Evolutionary conservation across 352 stramenopile species (phyloP).

Genomic region (Phytophthora pinifolia): DNA sequence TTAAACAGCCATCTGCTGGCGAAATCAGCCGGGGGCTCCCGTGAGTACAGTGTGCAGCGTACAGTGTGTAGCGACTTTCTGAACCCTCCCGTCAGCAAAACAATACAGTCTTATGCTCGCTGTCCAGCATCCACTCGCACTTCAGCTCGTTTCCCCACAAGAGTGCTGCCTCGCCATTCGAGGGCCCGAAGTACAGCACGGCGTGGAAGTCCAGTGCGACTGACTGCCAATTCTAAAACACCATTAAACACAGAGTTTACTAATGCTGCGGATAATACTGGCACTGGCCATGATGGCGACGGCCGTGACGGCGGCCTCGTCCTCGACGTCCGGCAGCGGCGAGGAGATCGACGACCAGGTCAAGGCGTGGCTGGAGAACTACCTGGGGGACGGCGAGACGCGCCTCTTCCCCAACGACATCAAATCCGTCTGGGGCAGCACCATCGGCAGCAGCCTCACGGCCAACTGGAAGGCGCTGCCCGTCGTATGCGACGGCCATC

Average conservation of each 20-base stretch:
- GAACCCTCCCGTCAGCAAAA: not conserved
- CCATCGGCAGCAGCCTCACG: slow-evolving; percentile 49
- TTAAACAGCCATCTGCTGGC: too few relatives aligned
- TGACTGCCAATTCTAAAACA: not conserved
- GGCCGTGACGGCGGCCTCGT: not conserved
- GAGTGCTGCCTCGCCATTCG: too few relatives aligned
- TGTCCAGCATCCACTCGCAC: slow-evolving; percentile 16
- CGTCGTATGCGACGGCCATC: slow-evolving; percentile 46
- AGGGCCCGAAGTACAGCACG: too few relatives aligned
- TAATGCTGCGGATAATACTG: slow-evolving; percentile 12
- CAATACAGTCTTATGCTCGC: slow-evolving; percentile 15
- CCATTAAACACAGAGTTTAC: not conserved
- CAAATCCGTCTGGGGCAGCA: slow-evolving; percentile 50
- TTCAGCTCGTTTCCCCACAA: slow-evolving; percentile 7
- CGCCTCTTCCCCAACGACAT: slow-evolving; percentile 59
- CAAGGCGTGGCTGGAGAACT: slow-evolving; percentile 51
- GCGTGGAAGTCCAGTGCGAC: too few relatives aligned
- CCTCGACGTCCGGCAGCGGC: slow-evolving; percentile 9
- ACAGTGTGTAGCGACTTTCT: too few relatives aligned
- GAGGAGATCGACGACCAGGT: slow-evolving; percentile 43
- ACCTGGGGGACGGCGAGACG: slow-evolving; percentile 55
- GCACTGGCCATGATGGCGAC: slow-evolving; percentile 8
- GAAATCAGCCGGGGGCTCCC: too few relatives aligned
- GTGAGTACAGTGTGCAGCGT: too few relatives aligned
- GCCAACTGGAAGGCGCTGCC: slow-evolving; percentile 56